These are phyloP conservation scores for Hemisphaericaspora xylanilytica DNA, from an alignment of 1,139 yeast genomes.

Conservation along the genomic window DNA sequence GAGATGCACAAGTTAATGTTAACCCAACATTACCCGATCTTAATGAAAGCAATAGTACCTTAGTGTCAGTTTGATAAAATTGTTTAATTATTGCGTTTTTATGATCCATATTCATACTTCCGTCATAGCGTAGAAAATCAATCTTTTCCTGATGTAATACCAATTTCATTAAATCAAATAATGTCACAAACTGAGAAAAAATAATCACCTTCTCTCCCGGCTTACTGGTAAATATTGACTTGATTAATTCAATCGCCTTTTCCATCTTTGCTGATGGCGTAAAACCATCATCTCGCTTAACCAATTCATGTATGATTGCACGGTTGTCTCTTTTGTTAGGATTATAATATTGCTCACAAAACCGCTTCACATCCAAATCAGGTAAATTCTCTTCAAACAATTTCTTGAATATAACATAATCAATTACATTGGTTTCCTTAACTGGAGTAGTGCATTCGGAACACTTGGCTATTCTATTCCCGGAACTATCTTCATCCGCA, in stretches of 20 bases:
- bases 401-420: constrained; percentile 52
- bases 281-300: constrained; percentile 33
- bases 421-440: constrained; percentile 43
- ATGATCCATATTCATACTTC: constrained; percentile 66
- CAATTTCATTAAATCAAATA: constrained; percentile 67
- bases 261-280: constrained; percentile 55
- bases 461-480: constrained; percentile 50
- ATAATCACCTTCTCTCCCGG: constrained; percentile 67
- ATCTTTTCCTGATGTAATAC: constrained; percentile 50
- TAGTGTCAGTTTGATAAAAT: constrained; percentile 55
- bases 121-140: constrained; percentile 68
- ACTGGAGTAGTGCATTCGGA: constrained; percentile 44
- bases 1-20: constrained; percentile 90
- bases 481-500: constrained; percentile 32
- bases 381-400: constrained; percentile 29
- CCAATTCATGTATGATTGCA: constrained; percentile 25
- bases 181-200: constrained; percentile 81
- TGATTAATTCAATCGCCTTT: constrained; percentile 45
- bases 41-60: constrained; percentile 68
- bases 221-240: constrained; percentile 36
- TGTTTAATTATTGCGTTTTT: constrained; percentile 61
- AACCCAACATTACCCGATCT: constrained; percentile 93
- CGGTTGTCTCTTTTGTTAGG: constrained; percentile 10
- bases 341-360: constrained; percentile 11
- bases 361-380: constrained; percentile 6